These are phyloP conservation scores for Abelmoschus esculentus DNA, from an alignment of 345 rosid species.

Conservation along the genomic window DNA sequence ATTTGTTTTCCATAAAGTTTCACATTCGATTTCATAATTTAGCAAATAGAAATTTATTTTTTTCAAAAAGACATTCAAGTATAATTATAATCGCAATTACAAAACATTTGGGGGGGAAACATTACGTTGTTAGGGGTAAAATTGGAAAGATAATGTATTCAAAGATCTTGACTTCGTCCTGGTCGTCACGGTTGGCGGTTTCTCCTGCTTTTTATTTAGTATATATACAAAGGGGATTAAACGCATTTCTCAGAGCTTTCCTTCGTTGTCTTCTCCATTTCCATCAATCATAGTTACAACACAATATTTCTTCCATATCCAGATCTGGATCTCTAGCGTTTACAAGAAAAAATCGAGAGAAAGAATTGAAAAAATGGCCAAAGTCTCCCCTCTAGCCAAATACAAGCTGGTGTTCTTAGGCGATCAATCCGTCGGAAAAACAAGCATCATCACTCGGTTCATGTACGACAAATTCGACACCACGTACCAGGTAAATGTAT, in stretches of 20 bases:
- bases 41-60: too few relatives aligned
- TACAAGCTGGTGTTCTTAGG: slow-evolving; percentile 80
- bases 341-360: not conserved
- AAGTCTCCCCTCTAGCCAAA: slow-evolving; percentile 76
- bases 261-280: not conserved
- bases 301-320: slow-evolving; percentile 11
- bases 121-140: not conserved
- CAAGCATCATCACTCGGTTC: slow-evolving; percentile 92
- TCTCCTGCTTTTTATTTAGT: slow-evolving; percentile 11
- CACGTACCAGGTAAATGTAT: slow-evolving; percentile 55
- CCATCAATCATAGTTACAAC: not conserved
- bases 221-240: slow-evolving; percentile 6
- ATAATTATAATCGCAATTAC: too few relatives aligned
- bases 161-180: slow-evolving; percentile 12
- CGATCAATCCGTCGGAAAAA: slow-evolving; percentile 83
- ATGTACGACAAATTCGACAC: slow-evolving; percentile 95
- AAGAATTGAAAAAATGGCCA: slow-evolving; percentile 37
- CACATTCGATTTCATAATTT: too few relatives aligned
- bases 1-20: too few relatives aligned
- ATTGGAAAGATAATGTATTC: not conserved
- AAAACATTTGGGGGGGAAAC: not conserved
- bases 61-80: too few relatives aligned
- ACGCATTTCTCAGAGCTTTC: slow-evolving; percentile 17
- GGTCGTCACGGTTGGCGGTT: slow-evolving; percentile 32
- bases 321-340: slow-evolving; percentile 25